Percentiles rank a stretch among this genome's conserved stretches.
Evolutionary conservation across 2,329 filamentous ascomycete genomes (phyloP).

Genomic region (Nigrospora osmanthi): DNA sequence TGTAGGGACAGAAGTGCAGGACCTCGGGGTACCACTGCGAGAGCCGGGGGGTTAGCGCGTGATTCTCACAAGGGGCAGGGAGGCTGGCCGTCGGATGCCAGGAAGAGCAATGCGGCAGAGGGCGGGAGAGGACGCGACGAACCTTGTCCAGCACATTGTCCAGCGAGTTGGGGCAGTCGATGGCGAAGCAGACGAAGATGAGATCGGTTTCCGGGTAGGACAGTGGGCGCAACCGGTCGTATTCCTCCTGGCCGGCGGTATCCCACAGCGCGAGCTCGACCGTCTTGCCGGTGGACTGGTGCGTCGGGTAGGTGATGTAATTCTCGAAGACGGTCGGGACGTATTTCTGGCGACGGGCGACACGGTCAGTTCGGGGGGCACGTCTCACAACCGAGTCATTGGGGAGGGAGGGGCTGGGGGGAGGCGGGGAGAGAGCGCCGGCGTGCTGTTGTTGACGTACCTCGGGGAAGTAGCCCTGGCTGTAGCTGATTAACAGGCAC

Average conservation of each 20-base stretch:
- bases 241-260: constrained; percentile 97
- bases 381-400: no score
- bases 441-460: constrained; percentile 38
- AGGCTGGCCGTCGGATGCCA: not conserved
- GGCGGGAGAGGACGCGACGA: constrained; percentile 18
- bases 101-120: not conserved
- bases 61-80: constrained; percentile 1
- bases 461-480: constrained; percentile 98
- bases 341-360: constrained; percentile 68
- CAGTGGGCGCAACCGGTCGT: constrained; percentile 88
- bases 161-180: constrained; percentile 95
- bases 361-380: no score
- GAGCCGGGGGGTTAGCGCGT: not conserved
- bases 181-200: constrained; percentile 97
- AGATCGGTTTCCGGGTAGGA: constrained; percentile 98
- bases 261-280: constrained; percentile 98
- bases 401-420: constrained; percentile 1
- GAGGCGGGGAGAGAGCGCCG: not conserved
- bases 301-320: constrained; percentile 95
- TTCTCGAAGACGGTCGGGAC: constrained; percentile 99
- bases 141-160: constrained; percentile 99
- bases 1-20: constrained; percentile 96
- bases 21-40: constrained; percentile 96
- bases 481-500: constrained; percentile 96
- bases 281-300: constrained; percentile 81